Conservation (phyloP, 2,329 filamentous ascomycete genomes). For the Neofusicoccum cordaticola region DNA sequence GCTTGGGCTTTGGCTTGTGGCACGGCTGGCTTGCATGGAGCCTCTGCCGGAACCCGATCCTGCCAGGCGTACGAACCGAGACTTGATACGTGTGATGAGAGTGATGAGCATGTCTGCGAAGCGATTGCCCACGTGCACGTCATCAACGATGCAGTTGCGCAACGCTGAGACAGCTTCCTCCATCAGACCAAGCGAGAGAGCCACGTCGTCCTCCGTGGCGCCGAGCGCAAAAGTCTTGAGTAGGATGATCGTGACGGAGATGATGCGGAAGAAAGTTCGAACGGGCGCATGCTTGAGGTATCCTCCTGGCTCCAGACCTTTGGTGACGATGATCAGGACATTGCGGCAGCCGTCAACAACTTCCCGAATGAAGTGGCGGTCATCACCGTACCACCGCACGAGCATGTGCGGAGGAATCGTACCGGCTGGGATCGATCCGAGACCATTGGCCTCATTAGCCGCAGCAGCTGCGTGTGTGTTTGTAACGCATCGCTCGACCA, state of each 20-base stretch:
- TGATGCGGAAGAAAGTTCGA: constrained; percentile 81
- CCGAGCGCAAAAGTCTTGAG: constrained; percentile 81
- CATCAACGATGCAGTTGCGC: constrained; percentile 75
- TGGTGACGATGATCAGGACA: constrained; percentile 72
- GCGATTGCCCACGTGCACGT: constrained; percentile 79
- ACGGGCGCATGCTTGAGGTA: constrained; percentile 82
- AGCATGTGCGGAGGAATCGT: constrained; percentile 47
- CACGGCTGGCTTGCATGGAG: constrained; percentile 27
- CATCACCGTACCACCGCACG: constrained; percentile 54
- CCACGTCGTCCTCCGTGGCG: constrained; percentile 73
- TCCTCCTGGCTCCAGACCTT: constrained; percentile 69
- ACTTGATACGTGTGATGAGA: constrained; percentile 69
- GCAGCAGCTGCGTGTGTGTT: constrained; percentile 57
- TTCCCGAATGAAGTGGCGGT: constrained; percentile 62
- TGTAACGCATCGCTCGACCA: constrained; percentile 86
- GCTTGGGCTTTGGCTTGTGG: constrained; percentile 5
- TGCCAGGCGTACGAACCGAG: constrained; percentile 63
- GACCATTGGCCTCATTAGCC: constrained; percentile 19
- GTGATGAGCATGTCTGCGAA: constrained; percentile 82
- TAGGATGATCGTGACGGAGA: constrained; percentile 80
- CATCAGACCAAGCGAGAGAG: constrained; percentile 71
- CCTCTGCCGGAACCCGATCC: constrained; percentile 47
- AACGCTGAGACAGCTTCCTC: constrained; percentile 72
- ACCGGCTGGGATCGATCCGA: constrained; percentile 25
- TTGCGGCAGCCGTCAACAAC: constrained; percentile 76